These are phyloP conservation scores for Bacidia gigantensis DNA, from an alignment of 495 filamentous ascomycete genomes.

Conservation along the genomic window DNA sequence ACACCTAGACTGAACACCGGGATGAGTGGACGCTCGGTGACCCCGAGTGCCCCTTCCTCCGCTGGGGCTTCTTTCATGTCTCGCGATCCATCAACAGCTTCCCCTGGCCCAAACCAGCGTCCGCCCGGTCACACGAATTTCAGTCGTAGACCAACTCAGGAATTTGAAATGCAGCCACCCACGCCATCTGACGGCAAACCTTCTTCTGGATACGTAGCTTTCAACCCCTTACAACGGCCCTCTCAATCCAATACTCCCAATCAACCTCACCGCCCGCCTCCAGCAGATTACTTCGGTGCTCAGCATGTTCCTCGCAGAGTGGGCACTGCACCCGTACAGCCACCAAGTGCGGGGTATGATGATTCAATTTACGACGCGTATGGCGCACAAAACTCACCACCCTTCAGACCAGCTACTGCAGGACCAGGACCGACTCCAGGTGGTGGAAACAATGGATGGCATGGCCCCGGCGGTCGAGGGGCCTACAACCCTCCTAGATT, in stretches of 20 bases:
- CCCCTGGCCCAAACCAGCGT: background rate
- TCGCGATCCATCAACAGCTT: constrained; percentile 1
- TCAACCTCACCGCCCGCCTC: constrained; percentile 2
- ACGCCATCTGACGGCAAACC: constrained; percentile 7
- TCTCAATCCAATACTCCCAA: constrained; percentile 7
- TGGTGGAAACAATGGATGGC: background rate
- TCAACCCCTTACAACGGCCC: constrained; percentile 12
- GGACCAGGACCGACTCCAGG: constrained; percentile 3
- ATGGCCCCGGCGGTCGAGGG: background rate
- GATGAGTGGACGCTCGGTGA: constrained; percentile 5
- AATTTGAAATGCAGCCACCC: constrained; percentile 16
- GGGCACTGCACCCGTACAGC: constrained; percentile 14
- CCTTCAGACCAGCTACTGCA: constrained; percentile 14
- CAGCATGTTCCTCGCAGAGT: constrained; percentile 6
- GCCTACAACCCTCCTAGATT: background rate
- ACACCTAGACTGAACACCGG: constrained; percentile 14
- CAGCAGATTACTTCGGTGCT: constrained; percentile 12
- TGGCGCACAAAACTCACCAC: constrained; percentile 6
- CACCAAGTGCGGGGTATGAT: constrained; percentile 4
- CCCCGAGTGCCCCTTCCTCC: background rate
- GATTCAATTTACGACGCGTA: constrained; percentile 2
- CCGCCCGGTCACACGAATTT: background rate
- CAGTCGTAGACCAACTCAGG: constrained; percentile 11
- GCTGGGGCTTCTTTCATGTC: constrained; percentile 5
- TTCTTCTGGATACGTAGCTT: constrained; percentile 22